A percentile compares a stretch with the other conserved stretches of the same genome.
Evolutionary conservation across 2,329 filamentous ascomycete species (phyloP).

Genomic region (Aschersonia sp.): DNA sequence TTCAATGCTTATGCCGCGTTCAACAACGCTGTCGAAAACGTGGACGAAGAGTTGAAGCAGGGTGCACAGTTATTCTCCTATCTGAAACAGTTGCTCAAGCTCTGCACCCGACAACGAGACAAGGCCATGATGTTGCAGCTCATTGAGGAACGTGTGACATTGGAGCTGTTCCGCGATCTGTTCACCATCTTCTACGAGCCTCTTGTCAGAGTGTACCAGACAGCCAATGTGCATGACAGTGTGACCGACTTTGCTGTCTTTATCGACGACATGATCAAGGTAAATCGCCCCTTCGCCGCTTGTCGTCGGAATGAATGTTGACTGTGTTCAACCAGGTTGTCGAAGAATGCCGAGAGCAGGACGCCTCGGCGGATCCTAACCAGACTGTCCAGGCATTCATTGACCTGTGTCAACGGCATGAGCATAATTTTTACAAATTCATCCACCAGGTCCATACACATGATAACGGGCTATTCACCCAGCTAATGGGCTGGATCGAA

Average conservation of each 20-base stretch:
- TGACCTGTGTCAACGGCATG: slow-evolving; percentile 85
- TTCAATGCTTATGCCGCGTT: slow-evolving; percentile 96
- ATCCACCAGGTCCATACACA: slow-evolving; percentile 95
- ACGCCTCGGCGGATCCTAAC: slow-evolving; percentile 89
- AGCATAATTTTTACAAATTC: slow-evolving; percentile 97
- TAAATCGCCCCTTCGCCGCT: slow-evolving; percentile 17
- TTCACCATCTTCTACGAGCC: slow-evolving; percentile 99
- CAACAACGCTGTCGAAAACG: slow-evolving; percentile 84
- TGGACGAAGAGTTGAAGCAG: slow-evolving; percentile 76
- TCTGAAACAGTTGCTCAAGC: slow-evolving; percentile 85
- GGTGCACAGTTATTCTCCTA: slow-evolving; percentile 88
- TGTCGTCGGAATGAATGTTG: slow-evolving; percentile 1
- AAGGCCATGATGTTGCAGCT: slow-evolving; percentile 95
- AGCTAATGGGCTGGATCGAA: slow-evolving; percentile 95
- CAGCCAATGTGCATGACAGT: slow-evolving; percentile 92
- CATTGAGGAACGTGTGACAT: slow-evolving; percentile 91
- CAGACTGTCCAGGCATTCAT: slow-evolving; percentile 98
- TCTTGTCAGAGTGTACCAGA: slow-evolving; percentile 93
- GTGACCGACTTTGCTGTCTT: slow-evolving; percentile 94
- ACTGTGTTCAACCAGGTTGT: slow-evolving; percentile 32
- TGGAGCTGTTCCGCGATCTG: slow-evolving; percentile 89
- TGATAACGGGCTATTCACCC: slow-evolving; percentile 90
- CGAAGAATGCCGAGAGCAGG: slow-evolving; percentile 52
- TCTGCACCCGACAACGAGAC: slow-evolving; percentile 80
- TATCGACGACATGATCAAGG: slow-evolving; percentile 80